phyloP scores from a whole-genome alignment of 805 yeast genomes.

The Nakazawaea ambrosiae region DNA sequence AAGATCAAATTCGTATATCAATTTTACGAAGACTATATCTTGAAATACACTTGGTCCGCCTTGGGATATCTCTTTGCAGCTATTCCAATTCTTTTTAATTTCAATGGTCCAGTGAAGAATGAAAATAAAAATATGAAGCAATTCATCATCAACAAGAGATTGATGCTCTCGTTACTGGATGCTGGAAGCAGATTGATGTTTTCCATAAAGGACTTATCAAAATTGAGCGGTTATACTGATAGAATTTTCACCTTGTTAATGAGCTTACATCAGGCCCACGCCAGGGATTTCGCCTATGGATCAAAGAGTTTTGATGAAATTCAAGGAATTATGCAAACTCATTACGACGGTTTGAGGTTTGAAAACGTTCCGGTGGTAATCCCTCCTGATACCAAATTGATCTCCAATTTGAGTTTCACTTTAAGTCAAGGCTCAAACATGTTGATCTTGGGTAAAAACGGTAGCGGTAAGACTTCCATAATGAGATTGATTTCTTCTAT shows the following conservation, averaged over 20 bases:
- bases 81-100: constrained; percentile 65
- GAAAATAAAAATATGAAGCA: constrained; percentile 71
- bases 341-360: constrained; percentile 72
- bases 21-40: constrained; percentile 74
- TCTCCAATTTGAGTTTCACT: constrained; percentile 57
- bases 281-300: constrained; percentile 47
- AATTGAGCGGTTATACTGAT: constrained; percentile 84
- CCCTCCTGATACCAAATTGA: constrained; percentile 65
- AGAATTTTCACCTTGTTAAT: constrained; percentile 71
- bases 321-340: constrained; percentile 73
- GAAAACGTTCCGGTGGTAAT: constrained; percentile 79
- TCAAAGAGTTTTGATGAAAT: constrained; percentile 35
- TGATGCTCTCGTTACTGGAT: constrained; percentile 87
- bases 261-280: constrained; percentile 79
- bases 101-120: constrained; percentile 16
- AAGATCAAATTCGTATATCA: constrained; percentile 63
- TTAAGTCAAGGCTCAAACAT: constrained; percentile 60
- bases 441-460: constrained; percentile 79
- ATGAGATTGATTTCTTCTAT: constrained; percentile 78
- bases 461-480: constrained; percentile 85
- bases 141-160: constrained; percentile 83
- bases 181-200: constrained; percentile 94
- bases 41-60: constrained; percentile 93
- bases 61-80: constrained; percentile 90
- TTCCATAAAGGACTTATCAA: constrained; percentile 88